These are phyloP conservation scores for Colletotrichum australisinense DNA, from an alignment of 2,329 filamentous ascomycete species.

Conservation along the genomic window DNA sequence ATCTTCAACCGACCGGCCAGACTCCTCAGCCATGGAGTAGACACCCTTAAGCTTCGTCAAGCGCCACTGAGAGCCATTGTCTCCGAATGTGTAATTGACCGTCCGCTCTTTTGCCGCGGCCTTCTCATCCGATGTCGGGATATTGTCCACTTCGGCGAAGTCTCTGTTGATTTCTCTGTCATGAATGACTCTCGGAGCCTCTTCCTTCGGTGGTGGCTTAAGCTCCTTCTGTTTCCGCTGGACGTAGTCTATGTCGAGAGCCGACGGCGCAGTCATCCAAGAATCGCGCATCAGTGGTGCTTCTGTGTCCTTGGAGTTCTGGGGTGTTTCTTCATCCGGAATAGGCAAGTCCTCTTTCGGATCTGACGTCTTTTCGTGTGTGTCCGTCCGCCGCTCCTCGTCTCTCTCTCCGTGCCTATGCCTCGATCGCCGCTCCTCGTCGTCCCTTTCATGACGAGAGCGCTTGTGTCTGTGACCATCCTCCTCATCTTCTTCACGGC, in stretches of 20 bases:
- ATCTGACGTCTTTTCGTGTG: slow-evolving; percentile 56
- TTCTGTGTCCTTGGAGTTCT: slow-evolving; percentile 42
- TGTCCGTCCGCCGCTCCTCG: slow-evolving; percentile 27
- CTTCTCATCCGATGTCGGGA: slow-evolving; percentile 61
- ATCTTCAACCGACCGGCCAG: slow-evolving; percentile 79
- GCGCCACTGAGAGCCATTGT: slow-evolving; percentile 90
- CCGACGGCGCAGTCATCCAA: slow-evolving; percentile 89
- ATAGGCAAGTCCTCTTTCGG: slow-evolving; percentile 62
- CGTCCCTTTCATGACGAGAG: slow-evolving; percentile 66
- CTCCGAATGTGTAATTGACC: slow-evolving; percentile 87
- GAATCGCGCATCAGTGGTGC: slow-evolving; percentile 75
- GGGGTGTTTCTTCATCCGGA: slow-evolving; percentile 57
- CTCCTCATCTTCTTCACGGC: slow-evolving; percentile 57
- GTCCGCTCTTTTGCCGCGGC: slow-evolving; percentile 58
- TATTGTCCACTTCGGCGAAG: slow-evolving; percentile 69
- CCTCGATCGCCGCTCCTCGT: slow-evolving; percentile 52
- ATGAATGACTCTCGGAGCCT: slow-evolving; percentile 79
- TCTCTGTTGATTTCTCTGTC: slow-evolving; percentile 81
- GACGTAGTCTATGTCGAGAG: slow-evolving; percentile 84
- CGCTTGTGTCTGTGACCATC: slow-evolving; percentile 73
- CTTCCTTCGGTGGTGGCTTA: slow-evolving; percentile 65
- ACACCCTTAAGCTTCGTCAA: slow-evolving; percentile 95
- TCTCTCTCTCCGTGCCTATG: slow-evolving; percentile 38
- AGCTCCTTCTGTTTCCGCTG: slow-evolving; percentile 67
- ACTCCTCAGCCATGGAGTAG: slow-evolving; percentile 82